A percentile compares a stretch with the other conserved stretches of the same genome.
phyloP scores from a whole-genome alignment of 768 basidiomycete genomes.

The Tricholoma terreum region DNA sequence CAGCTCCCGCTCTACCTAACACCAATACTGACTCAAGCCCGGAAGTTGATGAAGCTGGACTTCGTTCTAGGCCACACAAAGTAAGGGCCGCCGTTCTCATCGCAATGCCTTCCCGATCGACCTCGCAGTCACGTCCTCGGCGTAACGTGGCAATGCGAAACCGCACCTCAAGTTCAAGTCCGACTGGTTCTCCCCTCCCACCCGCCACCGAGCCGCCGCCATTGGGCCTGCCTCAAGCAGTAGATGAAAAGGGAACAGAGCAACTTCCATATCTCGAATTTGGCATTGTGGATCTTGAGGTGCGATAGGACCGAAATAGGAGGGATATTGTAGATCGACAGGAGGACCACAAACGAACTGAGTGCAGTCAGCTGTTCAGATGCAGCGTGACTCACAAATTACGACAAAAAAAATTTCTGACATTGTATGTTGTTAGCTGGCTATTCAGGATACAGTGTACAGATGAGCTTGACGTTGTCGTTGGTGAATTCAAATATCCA shows the following conservation, averaged over 20 bases:
- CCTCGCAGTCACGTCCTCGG: neutral
- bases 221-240: neutral
- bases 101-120: slow-evolving; percentile 29
- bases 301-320: neutral
- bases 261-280: slow-evolving; percentile 32
- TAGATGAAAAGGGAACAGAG: neutral
- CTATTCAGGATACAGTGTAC: too few relatives aligned
- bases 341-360: too few relatives aligned
- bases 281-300: slow-evolving; percentile 23
- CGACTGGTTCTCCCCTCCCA: slow-evolving; percentile 3
- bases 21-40: slow-evolving; percentile 4
- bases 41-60: slow-evolving; percentile 2
- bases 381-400: too few relatives aligned
- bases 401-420: too few relatives aligned
- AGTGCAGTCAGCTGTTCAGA: too few relatives aligned
- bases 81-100: slow-evolving; percentile 31
- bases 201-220: slow-evolving; percentile 8
- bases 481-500: too few relatives aligned
- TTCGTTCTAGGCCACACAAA: slow-evolving; percentile 1
- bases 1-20: slow-evolving; percentile 11
- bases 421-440: too few relatives aligned
- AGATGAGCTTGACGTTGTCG: too few relatives aligned
- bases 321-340: neutral
- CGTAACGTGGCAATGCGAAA: neutral
- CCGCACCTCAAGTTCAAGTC: too few relatives aligned